These are phyloP conservation scores for Stentor roeselii DNA, from an alignment of 73 alveolate species.

Conservation along the genomic window DNA sequence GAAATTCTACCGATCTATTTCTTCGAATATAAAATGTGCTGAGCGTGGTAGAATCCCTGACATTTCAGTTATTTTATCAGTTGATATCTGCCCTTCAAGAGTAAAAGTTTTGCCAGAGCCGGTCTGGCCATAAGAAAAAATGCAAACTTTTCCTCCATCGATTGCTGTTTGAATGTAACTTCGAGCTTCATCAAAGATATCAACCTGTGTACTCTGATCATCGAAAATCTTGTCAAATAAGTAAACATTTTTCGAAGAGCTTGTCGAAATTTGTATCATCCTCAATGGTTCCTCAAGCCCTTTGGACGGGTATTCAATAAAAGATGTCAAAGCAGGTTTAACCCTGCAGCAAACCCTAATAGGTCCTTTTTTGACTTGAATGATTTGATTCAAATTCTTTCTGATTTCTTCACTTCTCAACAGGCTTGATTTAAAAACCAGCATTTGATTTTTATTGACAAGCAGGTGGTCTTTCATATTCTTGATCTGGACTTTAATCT, in stretches of 20 bases:
- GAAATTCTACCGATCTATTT: neutral
- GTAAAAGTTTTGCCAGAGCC: constrained; percentile 97
- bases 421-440: neutral
- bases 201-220: neutral
- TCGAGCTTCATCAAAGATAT: neutral
- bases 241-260: neutral
- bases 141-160: constrained; percentile 96
- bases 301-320: neutral
- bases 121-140: constrained; percentile 97
- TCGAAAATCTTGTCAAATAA: neutral
- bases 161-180: constrained; percentile 55
- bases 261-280: neutral
- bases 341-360: constrained; percentile 12
- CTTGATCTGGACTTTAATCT: neutral
- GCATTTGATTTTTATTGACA: neutral
- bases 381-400: no score
- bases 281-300: neutral
- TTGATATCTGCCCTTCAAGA: constrained; percentile 76
- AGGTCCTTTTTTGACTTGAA: neutral
- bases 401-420: neutral
- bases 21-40: constrained; percentile 65
- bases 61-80: constrained; percentile 27
- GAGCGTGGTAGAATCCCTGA: constrained; percentile 95
- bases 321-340: neutral
- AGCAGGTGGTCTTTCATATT: neutral